Evolutionary conservation across 2,329 filamentous ascomycete genomes (phyloP).

Genomic region (Juglanconis oblonga): DNA sequence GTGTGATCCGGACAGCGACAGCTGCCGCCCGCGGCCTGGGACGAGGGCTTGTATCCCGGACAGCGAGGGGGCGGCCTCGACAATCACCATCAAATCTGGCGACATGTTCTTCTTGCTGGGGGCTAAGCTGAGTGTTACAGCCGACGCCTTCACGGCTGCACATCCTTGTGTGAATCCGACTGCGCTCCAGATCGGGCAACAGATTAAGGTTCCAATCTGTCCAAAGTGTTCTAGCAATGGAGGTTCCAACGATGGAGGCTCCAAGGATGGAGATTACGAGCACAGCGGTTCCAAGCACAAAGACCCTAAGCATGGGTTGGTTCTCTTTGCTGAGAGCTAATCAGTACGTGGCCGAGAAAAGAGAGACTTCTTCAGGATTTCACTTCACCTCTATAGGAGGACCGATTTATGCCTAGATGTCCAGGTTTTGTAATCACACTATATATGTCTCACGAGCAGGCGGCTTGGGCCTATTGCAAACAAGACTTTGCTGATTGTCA

Average conservation of each 20-base stretch:
- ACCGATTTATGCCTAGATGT: too few species aligned
- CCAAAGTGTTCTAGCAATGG: constrained; percentile 5
- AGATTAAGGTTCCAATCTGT: constrained; percentile 1
- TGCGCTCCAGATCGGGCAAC: constrained; percentile 1
- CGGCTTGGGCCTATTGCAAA: too few species aligned
- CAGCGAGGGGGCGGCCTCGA: not conserved
- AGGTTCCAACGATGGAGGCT: too few species aligned
- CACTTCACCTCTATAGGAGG: too few species aligned
- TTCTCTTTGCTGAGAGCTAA: too few species aligned
- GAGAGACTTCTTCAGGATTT: too few species aligned
- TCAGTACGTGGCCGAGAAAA: too few species aligned
- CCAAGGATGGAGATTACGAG: not conserved
- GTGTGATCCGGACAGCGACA: constrained; percentile 7
- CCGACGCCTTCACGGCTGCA: not conserved
- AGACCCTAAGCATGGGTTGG: too few species aligned
- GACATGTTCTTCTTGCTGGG: constrained; percentile 7
- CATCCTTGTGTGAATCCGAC: constrained; percentile 1
- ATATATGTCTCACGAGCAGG: too few species aligned
- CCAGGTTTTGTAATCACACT: too few species aligned
- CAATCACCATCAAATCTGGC: not conserved
- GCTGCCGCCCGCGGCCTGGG: constrained; percentile 4
- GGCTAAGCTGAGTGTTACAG: not conserved
- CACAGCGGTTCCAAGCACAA: too few species aligned
- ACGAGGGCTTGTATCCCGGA: not conserved
- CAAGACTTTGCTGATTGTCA: too few species aligned